Conservation (phyloP, 1,284 basidiomycete genomes). For the Cutaneotrichosporon sp. region DNA sequence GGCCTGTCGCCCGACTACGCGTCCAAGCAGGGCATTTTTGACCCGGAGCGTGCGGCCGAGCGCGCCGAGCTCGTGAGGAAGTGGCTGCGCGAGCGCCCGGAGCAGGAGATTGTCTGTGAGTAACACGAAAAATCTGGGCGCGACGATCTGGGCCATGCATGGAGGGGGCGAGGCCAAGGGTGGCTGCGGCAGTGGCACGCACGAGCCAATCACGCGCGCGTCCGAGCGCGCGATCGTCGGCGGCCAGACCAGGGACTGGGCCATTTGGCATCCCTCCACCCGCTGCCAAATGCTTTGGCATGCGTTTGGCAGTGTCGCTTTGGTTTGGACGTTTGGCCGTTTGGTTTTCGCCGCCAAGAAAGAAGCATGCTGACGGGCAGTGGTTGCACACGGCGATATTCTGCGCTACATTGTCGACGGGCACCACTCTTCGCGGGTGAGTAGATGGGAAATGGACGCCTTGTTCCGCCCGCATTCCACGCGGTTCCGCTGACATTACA, state of each 20-base stretch:
- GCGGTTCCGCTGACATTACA: slow-evolving; percentile 10
- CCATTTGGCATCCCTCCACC: not conserved
- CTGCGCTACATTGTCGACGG: slow-evolving; percentile 48
- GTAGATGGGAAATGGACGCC: slow-evolving; percentile 13
- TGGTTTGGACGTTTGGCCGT: not conserved
- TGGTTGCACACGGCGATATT: slow-evolving; percentile 55
- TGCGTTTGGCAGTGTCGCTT: not conserved
- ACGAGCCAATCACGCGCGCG: not conserved
- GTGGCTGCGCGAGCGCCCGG: slow-evolving; percentile 47
- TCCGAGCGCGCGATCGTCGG: not conserved
- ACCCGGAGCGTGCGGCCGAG: slow-evolving; percentile 35
- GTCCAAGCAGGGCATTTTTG: slow-evolving; percentile 49
- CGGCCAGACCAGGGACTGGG: no score
- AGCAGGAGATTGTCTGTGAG: slow-evolving; percentile 52
- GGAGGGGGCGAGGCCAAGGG: not conserved
- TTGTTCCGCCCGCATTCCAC: not conserved
- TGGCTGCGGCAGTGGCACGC: not conserved
- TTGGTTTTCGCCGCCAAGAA: not conserved
- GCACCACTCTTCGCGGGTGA: slow-evolving; percentile 35
- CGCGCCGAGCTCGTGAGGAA: slow-evolving; percentile 41
- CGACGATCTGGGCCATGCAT: not conserved
- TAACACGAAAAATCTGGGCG: not conserved
- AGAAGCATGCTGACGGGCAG: slow-evolving; percentile 16
- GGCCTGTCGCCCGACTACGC: slow-evolving; percentile 44
- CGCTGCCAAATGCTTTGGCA: not conserved